Evolutionary conservation across 1,139 yeast species (phyloP), one percentile per base, ranked within the genome.

Genomic region (Spencermartinsiella ligniputridi): DNA sequence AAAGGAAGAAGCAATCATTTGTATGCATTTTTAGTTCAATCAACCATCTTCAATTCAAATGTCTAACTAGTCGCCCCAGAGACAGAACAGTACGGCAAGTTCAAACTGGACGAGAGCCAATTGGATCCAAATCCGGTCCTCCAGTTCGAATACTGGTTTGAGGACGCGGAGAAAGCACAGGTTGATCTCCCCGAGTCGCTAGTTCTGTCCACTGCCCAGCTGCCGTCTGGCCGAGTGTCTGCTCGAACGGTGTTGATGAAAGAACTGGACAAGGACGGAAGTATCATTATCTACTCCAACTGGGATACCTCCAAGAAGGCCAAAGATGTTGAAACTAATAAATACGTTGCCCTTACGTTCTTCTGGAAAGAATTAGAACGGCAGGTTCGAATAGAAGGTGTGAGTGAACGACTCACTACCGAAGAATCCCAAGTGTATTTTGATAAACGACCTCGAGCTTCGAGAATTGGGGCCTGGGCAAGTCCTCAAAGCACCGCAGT

Each of bases 401-500:
- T 70, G 11, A 81, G 88, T 59, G 95, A 86, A 62, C 77, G 75
- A 51, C 84, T 90, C 27, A 71, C 79, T 25, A 73, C 81, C 49
- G 90, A 84, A 55, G 87, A 85, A 33, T 77, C 89, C 8, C 80
- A 83, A 55, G 72, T 82, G 44, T 92, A 92, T 66, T 92, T 79
- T 66, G 75, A 78, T 44, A 84, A 96, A 1, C 75, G 98, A 58
- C 97, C 98, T 29, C 74, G 95, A 50, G 97, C 95, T 3, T 85
- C 96, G 18, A 81, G 86, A 61, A 81, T 92, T 50, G 97, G 98
- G 19, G 98, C 98, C 0, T 90, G 97, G 96, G 85, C 97, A 0
- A 83, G 95, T 37, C 95, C 95, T 1, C 98, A 92, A 70, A 80
- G 90, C 35, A 72, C 75, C 46, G 72, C 70, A 1, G 72, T 92